Base-by-base conservation (phyloP, 768 basidiomycete species). In the Daedaleopsis nitida region DNA sequence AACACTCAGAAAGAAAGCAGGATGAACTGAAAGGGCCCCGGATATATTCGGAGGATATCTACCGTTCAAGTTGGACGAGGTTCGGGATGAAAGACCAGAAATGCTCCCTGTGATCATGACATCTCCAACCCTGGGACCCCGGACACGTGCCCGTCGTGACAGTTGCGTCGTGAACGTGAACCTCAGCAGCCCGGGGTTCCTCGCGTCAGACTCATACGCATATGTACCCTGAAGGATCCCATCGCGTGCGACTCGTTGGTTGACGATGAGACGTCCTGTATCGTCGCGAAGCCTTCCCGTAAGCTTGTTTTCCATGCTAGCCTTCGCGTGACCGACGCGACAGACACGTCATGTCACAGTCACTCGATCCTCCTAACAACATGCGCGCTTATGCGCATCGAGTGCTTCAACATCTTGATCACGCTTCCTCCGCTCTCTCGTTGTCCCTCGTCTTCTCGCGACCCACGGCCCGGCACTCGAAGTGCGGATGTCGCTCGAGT, bases 11-110 rank as follows among this genome's bases (percentile, higher is more conserved):
- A 59, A 44, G 58, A 64, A 57, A 52, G 63, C 54, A 49, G 52
- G 62, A 51, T 64, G 63, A 59, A 59, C 58, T 56, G 58, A 42
- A 57, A 56, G 7, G 54, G 62, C 51, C 51, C 55, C 58, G 44
- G 58, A 53, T 35, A 57, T 45, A 54, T 44, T 19, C 52, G n/a
- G 57, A 54, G 61, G 60, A 55, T 35, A 39, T 49, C 56, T 19
- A 58, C 57, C 57, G 61, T 62, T 62, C 61, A 58, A 62, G 61
- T 58, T 62, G 61, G 57, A 51, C 24, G 60, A 52, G 48, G 61
- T 58, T 54, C 24, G 61, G 27, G 55, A 19, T 55, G 37, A 52
- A 55, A 24, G 45, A 21, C 44, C 49, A 43, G 48, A 13, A n/a
- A 24, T 24, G 23, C 23, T 32, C 21, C 47, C 21, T n/a, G 21